phyloP scores from a whole-genome alignment of 768 basidiomycete species.

The Boletus vinaceobasis region DNA sequence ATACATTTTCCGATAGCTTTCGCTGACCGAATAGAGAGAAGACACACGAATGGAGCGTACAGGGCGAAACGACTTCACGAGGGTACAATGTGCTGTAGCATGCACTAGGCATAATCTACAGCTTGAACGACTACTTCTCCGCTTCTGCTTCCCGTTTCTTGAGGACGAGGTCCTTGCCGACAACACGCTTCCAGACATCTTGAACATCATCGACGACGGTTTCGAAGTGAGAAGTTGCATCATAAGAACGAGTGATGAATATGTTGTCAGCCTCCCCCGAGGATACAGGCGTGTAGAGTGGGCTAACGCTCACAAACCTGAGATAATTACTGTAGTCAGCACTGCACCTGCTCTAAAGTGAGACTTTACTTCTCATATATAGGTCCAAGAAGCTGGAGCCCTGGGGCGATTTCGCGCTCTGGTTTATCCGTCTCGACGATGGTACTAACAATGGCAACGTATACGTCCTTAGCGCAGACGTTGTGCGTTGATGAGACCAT shows the following conservation, averaged over 20 bases:
- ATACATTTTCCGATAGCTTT: slow-evolving; percentile 53
- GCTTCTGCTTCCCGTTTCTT: slow-evolving; percentile 82
- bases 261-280: slow-evolving; percentile 83
- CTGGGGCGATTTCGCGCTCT: slow-evolving; percentile 89
- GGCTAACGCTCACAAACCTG: slow-evolving; percentile 88
- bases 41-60: slow-evolving; percentile 1
- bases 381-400: slow-evolving; percentile 84
- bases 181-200: slow-evolving; percentile 91
- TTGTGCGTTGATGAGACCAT: slow-evolving; percentile 97
- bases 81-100: slow-evolving; percentile 10
- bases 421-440: slow-evolving; percentile 94
- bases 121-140: slow-evolving; percentile 37
- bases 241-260: slow-evolving; percentile 96
- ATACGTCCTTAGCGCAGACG: slow-evolving; percentile 93
- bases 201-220: slow-evolving; percentile 97
- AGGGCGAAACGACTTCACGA: slow-evolving; percentile 6
- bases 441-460: slow-evolving; percentile 96
- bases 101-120: slow-evolving; percentile 7
- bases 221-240: slow-evolving; percentile 98
- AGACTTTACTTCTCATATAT: slow-evolving; percentile 85
- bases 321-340: slow-evolving; percentile 6
- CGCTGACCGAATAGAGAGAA: background rate
- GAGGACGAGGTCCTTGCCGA: slow-evolving; percentile 72
- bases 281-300: slow-evolving; percentile 86
- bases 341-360: background rate